Evolutionary conservation across 2,329 filamentous ascomycete genomes (phyloP), one percentile per base, ranked within the genome.

Genomic region (Verticillium dahliae): DNA sequence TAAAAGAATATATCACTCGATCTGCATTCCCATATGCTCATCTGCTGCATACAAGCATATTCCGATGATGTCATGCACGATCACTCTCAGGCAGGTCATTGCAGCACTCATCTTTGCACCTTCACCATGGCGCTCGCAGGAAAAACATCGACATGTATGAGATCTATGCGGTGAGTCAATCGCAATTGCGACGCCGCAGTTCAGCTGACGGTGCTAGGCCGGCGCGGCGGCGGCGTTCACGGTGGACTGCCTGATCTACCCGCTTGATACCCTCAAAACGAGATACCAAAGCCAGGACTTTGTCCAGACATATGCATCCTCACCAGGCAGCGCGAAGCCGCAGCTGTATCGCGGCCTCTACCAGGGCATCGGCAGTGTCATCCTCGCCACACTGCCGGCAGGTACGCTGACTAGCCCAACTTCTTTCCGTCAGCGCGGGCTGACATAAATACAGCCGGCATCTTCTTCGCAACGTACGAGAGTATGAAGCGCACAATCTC

Each of bases 401-500:
- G 91, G 89, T 91, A 73, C 63, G 76, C 5, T 31, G 27, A 31
- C 27, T 31, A 5, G 27, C 27, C 27, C 27, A 4, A 31, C 27
- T 31, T 31, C 27, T 31, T 31, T 4, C 27, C 27, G 27, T 31
- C 27, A 31, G 27, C 27, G 27, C 27, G 27, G 50, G 15, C 54
- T 33, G 14, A 56, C 31, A 11, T 22, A 22, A 22, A 11, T 18
- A 58, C 66, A 90, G 90, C 92, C 59, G 92, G 91, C 63, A 82
- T 91, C 11, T 97, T 97, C 79, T 97, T 97, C 75, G 92, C 90
- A 2, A 93, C 90, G 1, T 97, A 97, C 73, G 92, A 97, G 76
- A 86, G 82, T 56, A 80, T 87, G 22, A 96, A 96, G 74, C 76
- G 78, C 3, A 73, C 84, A 2, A 80, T 96, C 1, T 79, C 80